phyloP scores from a whole-genome alignment of 2,329 filamentous ascomycete genomes.

The Arthrobotrys conoides region DNA sequence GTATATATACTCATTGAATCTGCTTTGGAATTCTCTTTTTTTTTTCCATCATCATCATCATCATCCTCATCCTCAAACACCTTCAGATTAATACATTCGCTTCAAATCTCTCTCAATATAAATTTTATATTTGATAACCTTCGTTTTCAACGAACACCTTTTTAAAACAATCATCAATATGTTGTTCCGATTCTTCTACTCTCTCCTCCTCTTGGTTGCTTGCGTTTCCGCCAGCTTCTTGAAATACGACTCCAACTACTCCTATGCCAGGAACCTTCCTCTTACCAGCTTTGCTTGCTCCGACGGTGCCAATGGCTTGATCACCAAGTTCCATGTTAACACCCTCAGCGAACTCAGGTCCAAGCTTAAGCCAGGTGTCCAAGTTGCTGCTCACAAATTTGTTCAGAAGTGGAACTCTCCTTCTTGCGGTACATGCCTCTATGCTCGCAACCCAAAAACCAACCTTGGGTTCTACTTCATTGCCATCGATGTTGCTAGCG shows the following conservation, averaged over 20 bases:
- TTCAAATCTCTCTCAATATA: conserved; percentile 24
- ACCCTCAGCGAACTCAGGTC: conserved; percentile 11
- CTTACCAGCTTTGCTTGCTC: conserved; percentile 45
- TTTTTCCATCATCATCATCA: conserved; percentile 37
- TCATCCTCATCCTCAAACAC: conserved; percentile 12
- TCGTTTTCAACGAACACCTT: conserved; percentile 27
- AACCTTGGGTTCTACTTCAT: conserved; percentile 15
- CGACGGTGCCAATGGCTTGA: conserved; percentile 44
- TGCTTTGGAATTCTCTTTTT: conserved; percentile 12
- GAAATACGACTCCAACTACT: conserved; percentile 38
- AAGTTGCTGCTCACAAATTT: conserved; percentile 72
- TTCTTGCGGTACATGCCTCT: conserved; percentile 75
- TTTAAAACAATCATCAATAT: conserved; percentile 47
- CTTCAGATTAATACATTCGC: conserved; percentile 35
- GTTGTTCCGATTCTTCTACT: conserved; percentile 43
- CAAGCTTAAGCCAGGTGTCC: conserved; percentile 42
- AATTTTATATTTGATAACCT: conserved; percentile 30
- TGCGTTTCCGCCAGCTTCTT: conserved; percentile 30
- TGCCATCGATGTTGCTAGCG: conserved; percentile 15
- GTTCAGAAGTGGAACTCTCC: conserved; percentile 73
- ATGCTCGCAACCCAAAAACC: conserved; percentile 65
- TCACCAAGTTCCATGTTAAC: conserved; percentile 24
- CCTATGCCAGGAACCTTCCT: conserved; percentile 6
- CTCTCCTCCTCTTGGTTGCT: conserved; percentile 35
- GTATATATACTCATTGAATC: conserved; percentile 45